Percentiles rank a stretch among this genome's conserved stretches.
These are phyloP conservation scores for Nakazawaea populi DNA, from an alignment of 805 yeast species.

Conservation along the genomic window DNA sequence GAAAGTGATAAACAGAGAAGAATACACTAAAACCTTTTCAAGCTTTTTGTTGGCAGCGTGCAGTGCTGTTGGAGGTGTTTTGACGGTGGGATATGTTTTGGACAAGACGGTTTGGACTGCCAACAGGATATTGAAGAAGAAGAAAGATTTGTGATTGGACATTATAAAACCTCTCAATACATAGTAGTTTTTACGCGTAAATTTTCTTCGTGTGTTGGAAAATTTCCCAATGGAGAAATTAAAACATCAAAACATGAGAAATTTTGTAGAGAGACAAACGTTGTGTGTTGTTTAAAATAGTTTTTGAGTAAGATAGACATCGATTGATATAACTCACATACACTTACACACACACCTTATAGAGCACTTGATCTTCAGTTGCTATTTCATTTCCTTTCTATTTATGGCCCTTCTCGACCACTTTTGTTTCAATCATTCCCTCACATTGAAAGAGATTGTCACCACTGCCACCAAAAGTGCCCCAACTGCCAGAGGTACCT, in stretches of 20 bases:
- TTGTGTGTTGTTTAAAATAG: too few species aligned
- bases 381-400: too few species aligned
- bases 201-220: too few species aligned
- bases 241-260: not conserved
- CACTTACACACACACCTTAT: too few species aligned
- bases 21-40: slow-evolving; percentile 69
- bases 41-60: slow-evolving; percentile 78
- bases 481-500: too few species aligned
- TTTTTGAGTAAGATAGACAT: too few species aligned
- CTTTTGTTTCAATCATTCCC: too few species aligned
- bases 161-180: not conserved
- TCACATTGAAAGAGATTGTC: too few species aligned
- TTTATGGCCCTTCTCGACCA: too few species aligned
- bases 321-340: too few species aligned
- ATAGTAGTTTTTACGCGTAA: not conserved
- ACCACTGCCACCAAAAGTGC: too few species aligned
- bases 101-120: slow-evolving; percentile 90
- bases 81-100: slow-evolving; percentile 85
- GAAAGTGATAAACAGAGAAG: slow-evolving; percentile 83
- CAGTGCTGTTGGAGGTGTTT: slow-evolving; percentile 87
- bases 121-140: slow-evolving; percentile 64
- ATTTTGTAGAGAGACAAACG: not conserved
- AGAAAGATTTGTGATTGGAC: slow-evolving; percentile 40
- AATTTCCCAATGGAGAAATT: not conserved
- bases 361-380: too few species aligned